Evolutionary conservation across 495 filamentous ascomycete genomes (phyloP).

Genomic region (Neurospora discreta): DNA sequence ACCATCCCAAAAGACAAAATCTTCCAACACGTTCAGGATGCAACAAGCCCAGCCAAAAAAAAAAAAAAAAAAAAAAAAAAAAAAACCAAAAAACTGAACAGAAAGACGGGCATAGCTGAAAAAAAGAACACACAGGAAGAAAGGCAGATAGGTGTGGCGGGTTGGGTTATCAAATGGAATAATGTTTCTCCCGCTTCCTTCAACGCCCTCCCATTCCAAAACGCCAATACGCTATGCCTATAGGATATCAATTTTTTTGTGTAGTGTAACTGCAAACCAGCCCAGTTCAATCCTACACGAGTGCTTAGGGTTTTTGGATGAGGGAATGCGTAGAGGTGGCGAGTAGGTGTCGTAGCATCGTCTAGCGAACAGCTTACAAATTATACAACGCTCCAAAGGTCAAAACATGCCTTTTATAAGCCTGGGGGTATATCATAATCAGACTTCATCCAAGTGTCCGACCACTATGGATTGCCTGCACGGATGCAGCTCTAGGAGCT

Average conservation of each 20-base stretch:
- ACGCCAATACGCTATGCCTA: conserved; percentile 19
- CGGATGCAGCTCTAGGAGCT: conserved; percentile 32
- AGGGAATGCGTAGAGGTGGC: conserved; percentile 1
- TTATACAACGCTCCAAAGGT: conserved; percentile 1
- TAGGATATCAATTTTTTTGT: conserved; percentile 6
- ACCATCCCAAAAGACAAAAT: not conserved
- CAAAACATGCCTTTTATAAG: conserved; percentile 7
- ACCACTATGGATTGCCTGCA: conserved; percentile 40
- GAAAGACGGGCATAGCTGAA: not conserved
- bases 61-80: too few species aligned
- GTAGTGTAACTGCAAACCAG: conserved; percentile 3
- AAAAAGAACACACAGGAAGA: not conserved
- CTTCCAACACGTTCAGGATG: not conserved
- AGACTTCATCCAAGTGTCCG: conserved; percentile 33
- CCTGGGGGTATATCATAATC: conserved; percentile 15
- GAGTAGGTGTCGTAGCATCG: conserved; percentile 7
- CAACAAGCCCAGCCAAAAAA: not conserved
- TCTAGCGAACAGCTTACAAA: conserved; percentile 9
- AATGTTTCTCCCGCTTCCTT: not conserved
- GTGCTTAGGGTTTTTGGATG: not conserved
- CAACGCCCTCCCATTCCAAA: conserved; percentile 2
- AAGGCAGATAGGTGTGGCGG: not conserved
- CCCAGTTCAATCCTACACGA: not conserved
- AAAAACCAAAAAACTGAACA: too few species aligned
- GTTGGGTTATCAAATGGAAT: not conserved